These are phyloP conservation scores for Epichloe typhina DNA, from an alignment of 2,329 filamentous ascomycete genomes.

Conservation along the genomic window DNA sequence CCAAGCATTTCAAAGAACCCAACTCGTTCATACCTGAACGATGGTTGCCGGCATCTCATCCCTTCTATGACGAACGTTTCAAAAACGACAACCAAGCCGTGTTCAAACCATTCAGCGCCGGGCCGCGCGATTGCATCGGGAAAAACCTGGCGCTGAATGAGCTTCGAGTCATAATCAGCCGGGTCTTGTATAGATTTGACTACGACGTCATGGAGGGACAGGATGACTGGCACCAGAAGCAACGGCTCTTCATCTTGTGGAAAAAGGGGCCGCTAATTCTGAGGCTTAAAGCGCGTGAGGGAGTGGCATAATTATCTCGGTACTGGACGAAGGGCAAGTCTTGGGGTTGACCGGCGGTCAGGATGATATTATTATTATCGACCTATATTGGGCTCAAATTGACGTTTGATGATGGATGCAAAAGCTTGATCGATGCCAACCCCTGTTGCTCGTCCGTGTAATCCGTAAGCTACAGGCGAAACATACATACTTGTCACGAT, in stretches of 20 bases:
- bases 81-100: conserved; percentile 23
- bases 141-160: conserved; percentile 31
- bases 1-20: conserved; percentile 30
- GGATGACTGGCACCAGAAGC: conserved; percentile 10
- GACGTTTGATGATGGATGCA: too few species aligned
- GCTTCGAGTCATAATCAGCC: conserved; percentile 32
- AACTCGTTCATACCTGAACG: conserved; percentile 34
- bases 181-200: conserved; percentile 33
- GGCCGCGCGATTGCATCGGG: conserved; percentile 28
- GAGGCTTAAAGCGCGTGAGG: neutral
- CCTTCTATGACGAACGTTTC: conserved; percentile 24
- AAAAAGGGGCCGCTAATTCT: conserved; percentile 10
- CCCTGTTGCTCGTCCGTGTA: too few species aligned
- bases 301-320: neutral
- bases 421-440: too few species aligned
- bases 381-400: too few species aligned
- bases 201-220: conserved; percentile 17
- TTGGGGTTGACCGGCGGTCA: too few species aligned
- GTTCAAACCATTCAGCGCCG: conserved; percentile 25
- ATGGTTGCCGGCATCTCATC: conserved; percentile 18
- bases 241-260: conserved; percentile 10
- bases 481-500: too few species aligned
- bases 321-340: too few species aligned
- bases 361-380: too few species aligned
- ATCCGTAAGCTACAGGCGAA: too few species aligned